phyloP scores from a whole-genome alignment of 73 alveolate species.

The Paramecium pentaurelia region DNA sequence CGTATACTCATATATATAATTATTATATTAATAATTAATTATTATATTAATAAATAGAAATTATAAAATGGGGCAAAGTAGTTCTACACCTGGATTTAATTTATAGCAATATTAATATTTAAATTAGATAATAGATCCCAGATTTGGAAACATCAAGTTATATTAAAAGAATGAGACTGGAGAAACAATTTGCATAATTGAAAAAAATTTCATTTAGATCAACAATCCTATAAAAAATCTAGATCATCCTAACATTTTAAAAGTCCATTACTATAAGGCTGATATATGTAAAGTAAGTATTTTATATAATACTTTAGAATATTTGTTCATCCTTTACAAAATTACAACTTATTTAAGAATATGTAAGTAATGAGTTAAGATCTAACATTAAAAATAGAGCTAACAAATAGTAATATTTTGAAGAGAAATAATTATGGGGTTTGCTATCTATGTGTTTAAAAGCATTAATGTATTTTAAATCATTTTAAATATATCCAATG shows the following conservation, averaged over 20 bases:
- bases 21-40: neutral
- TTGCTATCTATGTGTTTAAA: neutral
- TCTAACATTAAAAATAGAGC: neutral
- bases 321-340: slow-evolving; percentile 15
- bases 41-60: neutral
- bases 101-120: neutral
- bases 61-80: neutral
- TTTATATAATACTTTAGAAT: neutral
- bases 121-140: neutral
- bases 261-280: neutral
- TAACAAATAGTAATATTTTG: neutral
- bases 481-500: slow-evolving; percentile 20
- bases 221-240: neutral
- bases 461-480: neutral
- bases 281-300: neutral
- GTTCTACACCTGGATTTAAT: neutral
- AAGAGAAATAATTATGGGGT: slow-evolving; percentile 36
- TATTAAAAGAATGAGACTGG: slow-evolving; percentile 21
- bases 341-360: neutral
- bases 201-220: neutral
- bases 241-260: slow-evolving; percentile 17
- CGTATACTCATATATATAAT: neutral
- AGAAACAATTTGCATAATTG: slow-evolving; percentile 6
- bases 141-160: neutral
- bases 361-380: slow-evolving; percentile 13